These are phyloP conservation scores for Penicillium fimorum DNA, from an alignment of 495 filamentous ascomycete species.

Conservation along the genomic window DNA sequence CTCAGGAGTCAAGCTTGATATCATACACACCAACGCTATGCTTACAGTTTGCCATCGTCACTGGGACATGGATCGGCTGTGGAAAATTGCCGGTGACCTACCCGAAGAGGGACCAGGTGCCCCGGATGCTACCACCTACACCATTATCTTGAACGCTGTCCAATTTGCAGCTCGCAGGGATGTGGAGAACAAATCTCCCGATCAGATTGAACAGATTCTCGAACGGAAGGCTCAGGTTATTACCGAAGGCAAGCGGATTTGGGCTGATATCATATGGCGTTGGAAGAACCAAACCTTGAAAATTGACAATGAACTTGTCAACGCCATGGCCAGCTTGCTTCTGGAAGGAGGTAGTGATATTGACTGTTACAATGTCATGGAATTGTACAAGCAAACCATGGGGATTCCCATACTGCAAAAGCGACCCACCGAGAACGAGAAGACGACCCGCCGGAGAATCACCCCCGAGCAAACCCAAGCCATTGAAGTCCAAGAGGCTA, in stretches of 20 bases:
- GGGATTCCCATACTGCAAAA: constrained; percentile 52
- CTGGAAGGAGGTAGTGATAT: constrained; percentile 54
- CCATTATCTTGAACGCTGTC: constrained; percentile 75
- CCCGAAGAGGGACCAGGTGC: constrained; percentile 57
- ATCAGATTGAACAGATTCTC: constrained; percentile 36
- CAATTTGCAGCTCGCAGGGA: constrained; percentile 34
- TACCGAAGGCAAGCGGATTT: constrained; percentile 64
- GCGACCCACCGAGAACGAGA: constrained; percentile 19
- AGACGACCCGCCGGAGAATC: constrained; percentile 11
- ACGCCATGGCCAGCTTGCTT: constrained; percentile 73
- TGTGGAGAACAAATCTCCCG: constrained; percentile 24
- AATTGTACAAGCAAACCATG: constrained; percentile 75
- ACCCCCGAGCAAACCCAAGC: constrained; percentile 5
- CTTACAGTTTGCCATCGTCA: constrained; percentile 73
- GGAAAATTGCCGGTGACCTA: constrained; percentile 64
- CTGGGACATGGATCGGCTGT: constrained; percentile 70
- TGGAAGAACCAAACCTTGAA: constrained; percentile 68
- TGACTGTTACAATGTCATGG: constrained; percentile 67
- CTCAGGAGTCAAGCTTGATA: constrained; percentile 59
- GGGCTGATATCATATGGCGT: constrained; percentile 71
- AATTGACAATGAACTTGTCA: constrained; percentile 72
- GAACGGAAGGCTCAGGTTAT: constrained; percentile 38
- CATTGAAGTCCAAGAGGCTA: background rate
- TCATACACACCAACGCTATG: constrained; percentile 83
- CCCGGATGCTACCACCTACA: constrained; percentile 71